Conservation (phyloP, 1,139 yeast genomes). For the Nadsonia commutata region DNA sequence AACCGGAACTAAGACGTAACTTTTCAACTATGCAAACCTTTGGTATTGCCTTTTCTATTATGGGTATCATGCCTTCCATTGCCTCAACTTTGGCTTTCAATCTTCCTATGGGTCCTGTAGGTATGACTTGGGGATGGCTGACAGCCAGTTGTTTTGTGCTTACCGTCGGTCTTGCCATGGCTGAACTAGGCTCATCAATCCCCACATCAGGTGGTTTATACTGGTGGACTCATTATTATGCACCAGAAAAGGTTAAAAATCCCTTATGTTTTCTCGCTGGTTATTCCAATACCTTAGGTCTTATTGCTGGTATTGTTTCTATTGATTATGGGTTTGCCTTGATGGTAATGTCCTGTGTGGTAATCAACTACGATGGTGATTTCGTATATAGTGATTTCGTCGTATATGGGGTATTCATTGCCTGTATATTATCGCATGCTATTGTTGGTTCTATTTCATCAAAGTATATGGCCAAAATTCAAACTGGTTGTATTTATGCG, state of each 20-base stretch:
- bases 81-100: constrained; percentile 26
- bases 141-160: constrained; percentile 35
- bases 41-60: constrained; percentile 46
- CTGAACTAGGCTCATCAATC: constrained; percentile 48
- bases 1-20: constrained; percentile 59
- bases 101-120: constrained; percentile 41
- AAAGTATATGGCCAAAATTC: constrained; percentile 39
- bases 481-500: constrained; percentile 41
- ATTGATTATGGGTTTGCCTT: constrained; percentile 45
- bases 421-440: constrained; percentile 33
- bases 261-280: constrained; percentile 44
- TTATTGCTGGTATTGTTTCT: constrained; percentile 42
- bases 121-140: constrained; percentile 56
- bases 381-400: constrained; percentile 33
- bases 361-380: constrained; percentile 32
- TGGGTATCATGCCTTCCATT: constrained; percentile 59
- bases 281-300: constrained; percentile 41
- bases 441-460: constrained; percentile 36
- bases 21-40: constrained; percentile 45
- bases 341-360: constrained; percentile 38
- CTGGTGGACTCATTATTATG: constrained; percentile 40
- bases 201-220: constrained; percentile 59
- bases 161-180: constrained; percentile 38
- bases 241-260: constrained; percentile 33
- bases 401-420: constrained; percentile 43